Conservation (phyloP, 2,329 filamentous ascomycete genomes). For the Penicillium sclerotigenum region DNA sequence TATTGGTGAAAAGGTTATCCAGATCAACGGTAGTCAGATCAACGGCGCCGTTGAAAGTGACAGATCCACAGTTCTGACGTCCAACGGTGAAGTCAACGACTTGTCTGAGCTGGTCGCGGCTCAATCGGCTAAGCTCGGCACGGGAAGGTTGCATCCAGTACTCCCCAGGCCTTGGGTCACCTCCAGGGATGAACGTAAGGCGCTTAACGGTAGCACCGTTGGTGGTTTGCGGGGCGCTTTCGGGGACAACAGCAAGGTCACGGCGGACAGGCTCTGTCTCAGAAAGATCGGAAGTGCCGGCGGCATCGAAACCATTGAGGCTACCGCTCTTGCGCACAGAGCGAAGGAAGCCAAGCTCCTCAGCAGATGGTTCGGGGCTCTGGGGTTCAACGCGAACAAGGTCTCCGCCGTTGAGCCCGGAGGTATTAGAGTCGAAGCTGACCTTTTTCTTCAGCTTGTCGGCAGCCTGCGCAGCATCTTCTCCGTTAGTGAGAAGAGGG, state of each 20-base stretch:
- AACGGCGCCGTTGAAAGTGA: slow-evolving; percentile 76
- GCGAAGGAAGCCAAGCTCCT: slow-evolving; percentile 60
- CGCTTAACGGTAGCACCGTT: slow-evolving; percentile 33
- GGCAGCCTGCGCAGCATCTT: slow-evolving; percentile 38
- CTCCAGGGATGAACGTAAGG: slow-evolving; percentile 28
- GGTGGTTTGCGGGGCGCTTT: slow-evolving; percentile 47
- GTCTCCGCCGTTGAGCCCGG: slow-evolving; percentile 46
- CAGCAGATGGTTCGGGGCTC: slow-evolving; percentile 53
- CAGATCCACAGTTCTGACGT: slow-evolving; percentile 73
- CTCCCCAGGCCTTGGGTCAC: slow-evolving; percentile 61
- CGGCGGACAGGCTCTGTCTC: slow-evolving; percentile 71
- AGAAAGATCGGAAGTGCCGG: slow-evolving; percentile 34
- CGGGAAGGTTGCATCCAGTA: slow-evolving; percentile 84
- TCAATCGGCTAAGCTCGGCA: slow-evolving; percentile 75
- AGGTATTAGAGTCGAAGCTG: slow-evolving; percentile 75
- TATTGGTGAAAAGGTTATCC: slow-evolving; percentile 72
- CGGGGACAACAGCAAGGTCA: slow-evolving; percentile 74
- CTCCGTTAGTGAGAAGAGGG: slow-evolving; percentile 34
- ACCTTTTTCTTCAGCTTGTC: slow-evolving; percentile 69
- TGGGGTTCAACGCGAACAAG: slow-evolving; percentile 52
- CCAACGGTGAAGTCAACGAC: slow-evolving; percentile 77
- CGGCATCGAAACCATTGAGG: slow-evolving; percentile 40
- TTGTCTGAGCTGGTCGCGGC: slow-evolving; percentile 70
- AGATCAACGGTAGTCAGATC: slow-evolving; percentile 77
- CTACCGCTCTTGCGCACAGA: slow-evolving; percentile 51